phyloP scores from a whole-genome alignment of 345 rosid genomes.

The Sonneratia caseolaris region DNA sequence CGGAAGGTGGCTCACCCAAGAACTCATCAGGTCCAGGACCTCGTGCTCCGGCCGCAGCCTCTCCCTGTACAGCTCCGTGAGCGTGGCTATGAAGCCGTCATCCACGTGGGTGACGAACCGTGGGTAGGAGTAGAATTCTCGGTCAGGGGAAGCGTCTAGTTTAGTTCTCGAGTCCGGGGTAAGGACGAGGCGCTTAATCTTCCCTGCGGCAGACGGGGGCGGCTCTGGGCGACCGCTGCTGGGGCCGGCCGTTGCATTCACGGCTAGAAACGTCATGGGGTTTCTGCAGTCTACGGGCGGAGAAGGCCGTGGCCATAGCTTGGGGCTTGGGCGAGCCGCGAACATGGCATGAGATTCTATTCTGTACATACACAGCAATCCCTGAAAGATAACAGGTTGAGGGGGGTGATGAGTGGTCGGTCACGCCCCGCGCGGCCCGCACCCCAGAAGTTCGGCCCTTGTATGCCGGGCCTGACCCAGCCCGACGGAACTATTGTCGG shows the following conservation, averaged over 20 bases:
- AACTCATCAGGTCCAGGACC: slow-evolving; percentile 82
- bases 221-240: neutral
- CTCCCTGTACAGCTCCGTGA: slow-evolving; percentile 57
- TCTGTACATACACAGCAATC: too few relatives aligned
- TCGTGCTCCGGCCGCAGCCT: slow-evolving; percentile 49
- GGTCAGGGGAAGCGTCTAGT: slow-evolving; percentile 44
- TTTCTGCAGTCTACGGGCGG: neutral
- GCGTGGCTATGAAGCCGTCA: slow-evolving; percentile 52
- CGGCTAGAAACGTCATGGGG: neutral
- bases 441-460: too few relatives aligned
- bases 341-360: neutral
- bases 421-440: too few relatives aligned
- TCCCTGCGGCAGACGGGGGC: slow-evolving; percentile 34
- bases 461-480: too few relatives aligned
- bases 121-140: slow-evolving; percentile 66
- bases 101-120: slow-evolving; percentile 84
- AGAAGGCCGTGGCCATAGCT: neutral
- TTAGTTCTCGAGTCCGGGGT: slow-evolving; percentile 56
- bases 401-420: too few relatives aligned
- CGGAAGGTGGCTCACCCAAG: slow-evolving; percentile 90
- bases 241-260: neutral
- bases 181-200: slow-evolving; percentile 57
- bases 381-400: too few relatives aligned
- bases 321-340: neutral
- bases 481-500: too few relatives aligned